phyloP scores from a whole-genome alignment of 1,284 basidiomycete species.

The Sphaerobolus stellatus region DNA sequence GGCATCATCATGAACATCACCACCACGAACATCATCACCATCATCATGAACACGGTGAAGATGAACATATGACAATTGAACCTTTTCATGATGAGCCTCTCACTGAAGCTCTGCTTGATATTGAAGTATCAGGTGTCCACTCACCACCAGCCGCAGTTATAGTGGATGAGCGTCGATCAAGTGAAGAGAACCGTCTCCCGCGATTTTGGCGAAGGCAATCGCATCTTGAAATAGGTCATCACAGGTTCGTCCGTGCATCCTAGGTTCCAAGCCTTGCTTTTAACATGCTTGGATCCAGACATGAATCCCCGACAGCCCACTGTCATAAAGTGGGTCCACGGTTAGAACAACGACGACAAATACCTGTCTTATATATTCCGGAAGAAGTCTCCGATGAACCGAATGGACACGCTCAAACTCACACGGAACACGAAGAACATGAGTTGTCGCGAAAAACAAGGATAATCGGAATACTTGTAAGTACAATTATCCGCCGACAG shows the following conservation, averaged over 20 bases:
- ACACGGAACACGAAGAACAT: slow-evolving; percentile 21
- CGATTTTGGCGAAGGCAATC: background rate
- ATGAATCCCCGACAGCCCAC: slow-evolving; percentile 8
- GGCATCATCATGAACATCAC: slow-evolving; percentile 20
- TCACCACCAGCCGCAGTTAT: background rate
- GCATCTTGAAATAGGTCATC: slow-evolving; percentile 2
- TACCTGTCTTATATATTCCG: slow-evolving; percentile 3
- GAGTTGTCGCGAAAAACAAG: slow-evolving; percentile 46
- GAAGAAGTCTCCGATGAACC: background rate
- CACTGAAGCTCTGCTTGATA: background rate
- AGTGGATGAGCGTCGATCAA: background rate
- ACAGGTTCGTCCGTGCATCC: slow-evolving; percentile 1
- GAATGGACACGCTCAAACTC: slow-evolving; percentile 8
- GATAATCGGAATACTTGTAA: slow-evolving; percentile 62
- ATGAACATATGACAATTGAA: background rate
- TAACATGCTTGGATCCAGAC: background rate
- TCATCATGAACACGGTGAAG: slow-evolving; percentile 14
- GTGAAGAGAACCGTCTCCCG: background rate
- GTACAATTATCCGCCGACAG: slow-evolving; percentile 16
- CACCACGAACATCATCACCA: slow-evolving; percentile 13
- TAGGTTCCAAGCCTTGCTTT: background rate
- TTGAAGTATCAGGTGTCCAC: background rate
- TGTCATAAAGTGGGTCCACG: slow-evolving; percentile 6
- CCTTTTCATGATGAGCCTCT: background rate
- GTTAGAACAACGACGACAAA: slow-evolving; percentile 1